Conservation (phyloP, 768 basidiomycete genomes). For the Lentinus tigrinus region DNA sequence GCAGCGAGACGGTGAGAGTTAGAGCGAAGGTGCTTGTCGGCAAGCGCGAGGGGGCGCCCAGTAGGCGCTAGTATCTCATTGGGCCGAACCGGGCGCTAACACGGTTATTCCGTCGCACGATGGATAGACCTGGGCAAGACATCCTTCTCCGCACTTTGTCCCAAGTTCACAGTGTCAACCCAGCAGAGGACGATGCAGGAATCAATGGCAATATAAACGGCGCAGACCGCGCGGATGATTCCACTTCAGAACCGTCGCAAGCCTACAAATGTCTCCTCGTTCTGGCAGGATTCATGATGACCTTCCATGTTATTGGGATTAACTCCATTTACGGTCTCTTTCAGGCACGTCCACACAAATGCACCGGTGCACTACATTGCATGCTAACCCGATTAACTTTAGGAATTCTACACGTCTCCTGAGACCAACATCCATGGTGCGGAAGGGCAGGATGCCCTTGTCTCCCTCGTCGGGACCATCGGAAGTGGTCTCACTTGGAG, state of each 20-base stretch:
- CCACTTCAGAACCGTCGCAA: constrained; percentile 26
- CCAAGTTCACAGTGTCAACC: not conserved
- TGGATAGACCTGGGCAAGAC: not conserved
- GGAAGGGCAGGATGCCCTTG: constrained; percentile 38
- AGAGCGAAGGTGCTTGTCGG: no score
- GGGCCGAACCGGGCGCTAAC: not conserved
- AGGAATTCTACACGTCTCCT: constrained; percentile 46
- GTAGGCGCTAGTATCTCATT: not conserved
- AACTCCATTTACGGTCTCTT: constrained; percentile 44
- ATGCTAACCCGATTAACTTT: not conserved
- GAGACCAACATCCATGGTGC: constrained; percentile 35
- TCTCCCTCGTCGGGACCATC: constrained; percentile 43
- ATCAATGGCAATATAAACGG: not conserved
- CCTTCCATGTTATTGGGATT: constrained; percentile 44
- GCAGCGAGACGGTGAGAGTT: not conserved
- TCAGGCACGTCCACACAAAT: constrained; percentile 35
- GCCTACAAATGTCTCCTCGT: constrained; percentile 37
- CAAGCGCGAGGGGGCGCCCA: not conserved
- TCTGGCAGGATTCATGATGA: constrained; percentile 43
- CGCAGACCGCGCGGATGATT: not conserved
- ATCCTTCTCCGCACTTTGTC: not conserved
- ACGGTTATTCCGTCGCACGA: not conserved
- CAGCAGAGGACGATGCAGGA: not conserved
- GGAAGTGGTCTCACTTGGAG: constrained; percentile 47
- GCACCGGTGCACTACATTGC: no score